Evolutionary conservation across 306 rosid species (phyloP), one percentile per base, ranked within the genome.

Genomic region (Bauhinia variegata): DNA sequence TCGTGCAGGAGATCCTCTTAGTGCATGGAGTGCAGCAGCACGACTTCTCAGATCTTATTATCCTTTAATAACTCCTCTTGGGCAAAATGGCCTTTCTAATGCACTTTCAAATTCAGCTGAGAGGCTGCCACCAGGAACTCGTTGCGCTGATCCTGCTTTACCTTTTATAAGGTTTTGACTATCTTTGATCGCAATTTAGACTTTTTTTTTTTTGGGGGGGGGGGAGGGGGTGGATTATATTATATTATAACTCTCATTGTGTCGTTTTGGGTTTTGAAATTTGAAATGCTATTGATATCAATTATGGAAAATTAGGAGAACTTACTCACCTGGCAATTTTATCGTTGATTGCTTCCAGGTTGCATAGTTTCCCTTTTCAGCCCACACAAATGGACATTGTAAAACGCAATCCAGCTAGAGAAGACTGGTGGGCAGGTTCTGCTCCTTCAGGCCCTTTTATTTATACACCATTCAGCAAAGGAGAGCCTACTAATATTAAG

Each of bases 21-120:
- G 95, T 78, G 97, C 99, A 60, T 95, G 99, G 99, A 87, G 97
- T 79, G 97, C 97, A 65, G 96, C 99, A 13, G 95, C 99, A 18
- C 83, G 96, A 39, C 87, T 90, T 32, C 95, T 93, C 47, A 88
- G 99, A 81, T 88, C 96, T 46, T 88, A 90, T 80, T 93, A 90
- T 82, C 99, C 99, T 73, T 75, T 93, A 63, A 88, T 93, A 50
- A 86, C 96, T 65, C 99, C 99, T 68, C 90, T 83, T 9, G 97
- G 92, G 70, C 99, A 93, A 83, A 88, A 86, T 77, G 96, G 95
- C 61, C 95, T 95, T 67, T 95, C 89, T 44, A 95, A 80, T 74
- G 95, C 99, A 39, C 99, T 95, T 75, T 83, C 88, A 42, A 95
- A 84, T 82, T 85, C 97, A 54, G 82, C 99, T 0, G 95, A 90